Evolutionary conservation across 345 rosid species (phyloP).

Genomic region (Rhodamnia rubescens): DNA sequence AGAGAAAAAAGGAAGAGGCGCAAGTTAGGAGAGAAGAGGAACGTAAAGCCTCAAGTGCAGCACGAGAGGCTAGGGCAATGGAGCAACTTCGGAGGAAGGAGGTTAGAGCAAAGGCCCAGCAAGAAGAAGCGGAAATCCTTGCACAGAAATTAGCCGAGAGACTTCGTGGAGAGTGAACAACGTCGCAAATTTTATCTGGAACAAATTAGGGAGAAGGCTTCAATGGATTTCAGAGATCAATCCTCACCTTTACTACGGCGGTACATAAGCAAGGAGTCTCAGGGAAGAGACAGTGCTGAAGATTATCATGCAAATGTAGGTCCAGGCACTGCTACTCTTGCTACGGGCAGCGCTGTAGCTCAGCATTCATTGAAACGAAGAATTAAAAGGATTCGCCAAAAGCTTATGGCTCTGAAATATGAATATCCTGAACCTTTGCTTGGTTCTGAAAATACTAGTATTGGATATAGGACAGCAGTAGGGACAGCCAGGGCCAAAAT

Average conservation of each 20-base stretch:
- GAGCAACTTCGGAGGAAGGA: constrained; percentile 70
- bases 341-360: constrained; percentile 26
- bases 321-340: constrained; percentile 17
- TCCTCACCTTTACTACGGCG: constrained; percentile 60
- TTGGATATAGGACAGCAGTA: constrained; percentile 55
- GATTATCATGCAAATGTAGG: constrained; percentile 35
- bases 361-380: constrained; percentile 53
- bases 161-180: constrained; percentile 69
- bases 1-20: constrained; percentile 73
- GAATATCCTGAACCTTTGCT: constrained; percentile 40
- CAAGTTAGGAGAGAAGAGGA: constrained; percentile 81
- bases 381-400: constrained; percentile 60
- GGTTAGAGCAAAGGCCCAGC: constrained; percentile 71
- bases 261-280: constrained; percentile 42
- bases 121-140: constrained; percentile 76
- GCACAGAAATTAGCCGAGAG: constrained; percentile 70
- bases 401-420: constrained; percentile 68
- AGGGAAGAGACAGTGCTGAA: constrained; percentile 35
- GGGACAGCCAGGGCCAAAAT: constrained; percentile 66
- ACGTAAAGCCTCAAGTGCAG: constrained; percentile 73
- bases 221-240: constrained; percentile 77
- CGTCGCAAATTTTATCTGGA: constrained; percentile 66
- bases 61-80: constrained; percentile 62
- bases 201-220: constrained; percentile 75
- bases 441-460: constrained; percentile 40